Evolutionary conservation across 2,329 filamentous ascomycete species (phyloP).

Genomic region (Trichophyton rubrum): DNA sequence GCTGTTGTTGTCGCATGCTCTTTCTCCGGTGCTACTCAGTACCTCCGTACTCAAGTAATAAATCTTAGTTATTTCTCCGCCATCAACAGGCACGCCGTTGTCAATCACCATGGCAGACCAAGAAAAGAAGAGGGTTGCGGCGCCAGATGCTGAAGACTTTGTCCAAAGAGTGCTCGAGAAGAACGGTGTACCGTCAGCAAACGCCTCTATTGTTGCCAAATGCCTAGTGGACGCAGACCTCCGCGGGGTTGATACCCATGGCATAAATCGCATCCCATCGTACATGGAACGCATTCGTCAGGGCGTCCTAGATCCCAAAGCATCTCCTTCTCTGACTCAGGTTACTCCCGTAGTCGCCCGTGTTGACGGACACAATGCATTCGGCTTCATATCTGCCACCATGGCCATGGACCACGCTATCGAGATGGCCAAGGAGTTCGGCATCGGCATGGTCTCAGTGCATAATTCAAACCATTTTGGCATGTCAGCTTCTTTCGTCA

Average conservation of each 20-base stretch:
- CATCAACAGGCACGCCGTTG: no score
- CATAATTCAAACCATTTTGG: constrained; percentile 73
- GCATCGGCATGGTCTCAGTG: constrained; percentile 64
- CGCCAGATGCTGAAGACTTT: constrained; percentile 30
- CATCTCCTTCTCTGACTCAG: constrained; percentile 46
- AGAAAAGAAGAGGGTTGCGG: constrained; percentile 11
- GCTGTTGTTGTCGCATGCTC: no score
- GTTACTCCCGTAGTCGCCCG: constrained; percentile 60
- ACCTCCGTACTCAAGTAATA: no score
- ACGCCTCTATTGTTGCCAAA: constrained; percentile 52
- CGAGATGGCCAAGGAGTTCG: constrained; percentile 49
- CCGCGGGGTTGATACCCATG: constrained; percentile 68
- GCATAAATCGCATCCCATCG: constrained; percentile 63
- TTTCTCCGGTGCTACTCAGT: no score
- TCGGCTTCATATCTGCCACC: constrained; percentile 61
- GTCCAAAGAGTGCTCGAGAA: constrained; percentile 44
- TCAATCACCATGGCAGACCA: background rate
- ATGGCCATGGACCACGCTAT: constrained; percentile 56
- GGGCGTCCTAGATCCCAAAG: constrained; percentile 52
- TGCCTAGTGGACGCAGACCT: constrained; percentile 64
- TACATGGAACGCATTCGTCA: constrained; percentile 63
- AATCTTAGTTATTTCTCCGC: no score
- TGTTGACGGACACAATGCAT: constrained; percentile 56
- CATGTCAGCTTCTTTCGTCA: constrained; percentile 70
- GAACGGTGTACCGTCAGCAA: constrained; percentile 46